Conservation (phyloP, 148 eudicot species). For the Spergularia marina region DNA sequence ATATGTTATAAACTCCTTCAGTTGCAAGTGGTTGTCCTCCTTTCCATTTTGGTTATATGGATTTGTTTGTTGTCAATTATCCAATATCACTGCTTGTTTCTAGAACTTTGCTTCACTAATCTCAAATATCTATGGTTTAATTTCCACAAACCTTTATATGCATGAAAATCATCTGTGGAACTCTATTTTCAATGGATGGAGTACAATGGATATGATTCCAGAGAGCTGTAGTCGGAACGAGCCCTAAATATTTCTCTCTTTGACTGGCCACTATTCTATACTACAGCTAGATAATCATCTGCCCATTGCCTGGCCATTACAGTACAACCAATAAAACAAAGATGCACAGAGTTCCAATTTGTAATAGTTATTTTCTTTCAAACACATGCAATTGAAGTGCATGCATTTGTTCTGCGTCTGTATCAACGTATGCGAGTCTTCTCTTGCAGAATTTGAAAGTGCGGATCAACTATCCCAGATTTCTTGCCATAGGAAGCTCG, state of each 20-base stretch:
- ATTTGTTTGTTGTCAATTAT: background rate
- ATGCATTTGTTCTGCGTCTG: constrained; percentile 12
- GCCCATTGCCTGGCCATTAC: constrained; percentile 5
- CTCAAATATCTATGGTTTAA: background rate
- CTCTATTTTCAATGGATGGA: background rate
- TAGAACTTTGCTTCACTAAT: background rate
- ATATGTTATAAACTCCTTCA: background rate
- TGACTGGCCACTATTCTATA: background rate
- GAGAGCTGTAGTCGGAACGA: too few species aligned
- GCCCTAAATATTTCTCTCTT: background rate
- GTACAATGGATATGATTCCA: too few species aligned
- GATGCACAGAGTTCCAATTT: background rate
- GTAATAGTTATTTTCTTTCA: constrained; percentile 2
- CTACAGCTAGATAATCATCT: background rate
- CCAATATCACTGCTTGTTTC: background rate
- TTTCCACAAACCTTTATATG: background rate
- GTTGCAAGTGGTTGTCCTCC: background rate
- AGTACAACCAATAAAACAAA: constrained; percentile 1
- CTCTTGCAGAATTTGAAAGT: constrained; percentile 76
- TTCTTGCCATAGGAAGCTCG: constrained; percentile 52
- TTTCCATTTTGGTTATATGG: background rate
- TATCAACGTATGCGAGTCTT: constrained; percentile 12
- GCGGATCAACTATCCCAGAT: constrained; percentile 81
- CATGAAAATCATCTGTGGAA: background rate
- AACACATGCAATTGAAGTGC: constrained; percentile 5